Evolutionary conservation across 129 eudicot species (phyloP).

Genomic region (Pulicaria dysenterica): DNA sequence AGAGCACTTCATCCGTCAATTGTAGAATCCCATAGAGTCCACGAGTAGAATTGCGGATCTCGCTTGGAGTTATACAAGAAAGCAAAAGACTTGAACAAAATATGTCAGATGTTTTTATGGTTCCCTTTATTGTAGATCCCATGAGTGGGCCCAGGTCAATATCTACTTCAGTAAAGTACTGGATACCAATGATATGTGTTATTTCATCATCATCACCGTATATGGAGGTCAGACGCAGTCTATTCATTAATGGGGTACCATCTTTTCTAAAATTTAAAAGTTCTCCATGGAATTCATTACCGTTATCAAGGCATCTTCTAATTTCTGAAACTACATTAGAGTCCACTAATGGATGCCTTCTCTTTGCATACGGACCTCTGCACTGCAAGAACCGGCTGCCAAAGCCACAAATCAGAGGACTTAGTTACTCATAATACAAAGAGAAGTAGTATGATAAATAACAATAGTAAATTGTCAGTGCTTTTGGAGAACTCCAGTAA

Average conservation of each 20-base stretch:
- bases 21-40: slow-evolving; percentile 77
- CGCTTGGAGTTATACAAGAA: slow-evolving; percentile 37
- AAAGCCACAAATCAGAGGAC: slow-evolving; percentile 11
- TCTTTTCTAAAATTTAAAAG: slow-evolving; percentile 83
- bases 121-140: slow-evolving; percentile 55
- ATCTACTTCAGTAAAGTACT: slow-evolving; percentile 72
- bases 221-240: slow-evolving; percentile 80
- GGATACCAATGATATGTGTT: slow-evolving; percentile 84
- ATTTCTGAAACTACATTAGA: slow-evolving; percentile 73
- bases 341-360: slow-evolving; percentile 90
- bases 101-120: slow-evolving; percentile 45
- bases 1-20: slow-evolving; percentile 77
- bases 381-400: slow-evolving; percentile 83
- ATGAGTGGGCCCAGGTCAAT: slow-evolving; percentile 82
- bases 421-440: too few relatives aligned
- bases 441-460: too few relatives aligned
- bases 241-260: slow-evolving; percentile 88
- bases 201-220: slow-evolving; percentile 78
- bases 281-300: slow-evolving; percentile 91
- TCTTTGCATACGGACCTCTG: slow-evolving; percentile 85
- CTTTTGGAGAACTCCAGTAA: too few relatives aligned
- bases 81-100: slow-evolving; percentile 57
- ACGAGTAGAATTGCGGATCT: slow-evolving; percentile 39
- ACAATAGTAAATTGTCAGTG: too few relatives aligned
- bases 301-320: slow-evolving; percentile 70